Evolutionary conservation across 1,284 basidiomycete species (phyloP).

Genomic region (Macrocybe sp.): DNA sequence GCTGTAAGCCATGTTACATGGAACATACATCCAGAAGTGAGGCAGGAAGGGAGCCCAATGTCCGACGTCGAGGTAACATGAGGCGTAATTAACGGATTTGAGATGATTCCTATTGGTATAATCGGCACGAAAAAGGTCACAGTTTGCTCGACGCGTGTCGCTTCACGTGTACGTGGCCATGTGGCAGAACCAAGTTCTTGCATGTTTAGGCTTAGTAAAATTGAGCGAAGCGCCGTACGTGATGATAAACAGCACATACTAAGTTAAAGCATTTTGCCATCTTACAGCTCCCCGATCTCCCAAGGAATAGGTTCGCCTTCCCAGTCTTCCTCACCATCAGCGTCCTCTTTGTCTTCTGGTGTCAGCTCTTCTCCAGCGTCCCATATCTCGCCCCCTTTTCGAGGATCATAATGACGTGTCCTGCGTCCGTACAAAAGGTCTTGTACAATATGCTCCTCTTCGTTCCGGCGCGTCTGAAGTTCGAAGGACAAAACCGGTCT

Average conservation of each 20-base stretch:
- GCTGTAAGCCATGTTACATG: too few relatives aligned
- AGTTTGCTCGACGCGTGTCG: too few relatives aligned
- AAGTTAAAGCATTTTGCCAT: constrained; percentile 8
- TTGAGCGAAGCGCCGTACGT: too few relatives aligned
- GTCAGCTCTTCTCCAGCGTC: constrained; percentile 59
- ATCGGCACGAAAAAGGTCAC: too few relatives aligned
- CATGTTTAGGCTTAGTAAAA: too few relatives aligned
- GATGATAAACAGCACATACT: constrained; percentile 2
- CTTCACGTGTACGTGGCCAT: too few relatives aligned
- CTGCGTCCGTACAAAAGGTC: constrained; percentile 56
- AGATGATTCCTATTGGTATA: too few relatives aligned
- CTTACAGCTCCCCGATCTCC: constrained; percentile 66
- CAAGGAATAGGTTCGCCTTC: constrained; percentile 76
- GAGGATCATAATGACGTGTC: constrained; percentile 50
- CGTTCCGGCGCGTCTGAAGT: constrained; percentile 30
- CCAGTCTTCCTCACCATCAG: constrained; percentile 70
- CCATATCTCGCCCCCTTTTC: constrained; percentile 70
- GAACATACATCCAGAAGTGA: too few relatives aligned
- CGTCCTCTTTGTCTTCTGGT: constrained; percentile 26
- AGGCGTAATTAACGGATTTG: too few relatives aligned
- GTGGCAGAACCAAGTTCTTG: too few relatives aligned
- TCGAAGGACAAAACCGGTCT: constrained; percentile 49
- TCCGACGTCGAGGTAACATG: too few relatives aligned
- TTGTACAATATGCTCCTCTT: constrained; percentile 53
- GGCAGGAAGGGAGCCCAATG: too few relatives aligned